Evolutionary conservation across 371 early-diverging fungal genomes (phyloP), one percentile per base, ranked within the genome.

Genomic region (Mortierella sp.): DNA sequence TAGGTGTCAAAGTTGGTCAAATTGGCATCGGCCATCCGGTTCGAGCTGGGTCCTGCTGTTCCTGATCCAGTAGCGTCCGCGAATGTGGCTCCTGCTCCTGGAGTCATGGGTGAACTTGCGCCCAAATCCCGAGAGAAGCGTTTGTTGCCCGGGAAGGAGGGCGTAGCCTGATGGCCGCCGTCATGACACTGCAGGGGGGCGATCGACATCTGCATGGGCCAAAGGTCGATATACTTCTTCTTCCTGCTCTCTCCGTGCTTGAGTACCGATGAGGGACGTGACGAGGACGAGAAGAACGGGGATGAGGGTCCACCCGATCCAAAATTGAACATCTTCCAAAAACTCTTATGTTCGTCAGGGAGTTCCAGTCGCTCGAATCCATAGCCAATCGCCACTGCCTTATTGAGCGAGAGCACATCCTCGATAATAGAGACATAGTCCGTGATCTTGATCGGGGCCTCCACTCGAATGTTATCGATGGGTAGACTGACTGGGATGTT

Each of bases 371-470:
- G 61, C 4, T 84, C 85, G 48, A 92, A 92, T 8, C 90, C 91
- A 47, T 87, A 85, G 0, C 88, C 91, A 19, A 93, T 86, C 4
- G 91, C 93, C 3, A 93, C 88, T 0, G 93, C 91, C 76, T 93
- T 93, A 73, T 89, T 88, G 74, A 92, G 76, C 1, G 86, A 71
- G 53, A 93, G 76, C 4, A 87, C 85, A 66, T 93, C 92, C 68
- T 92, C 93, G 53, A 93, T 91, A 47, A 92, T 91, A 24, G 90
- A 88, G 44, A 92, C 89, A 68, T 92, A 92, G 6, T 91, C 90
- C 1, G 77, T 76, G 16, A 87, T 83, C 37, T 63, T 72, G 71
- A 92, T 90, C 0, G 89, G 87, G 9, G 81, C 69, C 70, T 91
- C 91, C 39, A 87, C 87, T 31, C 86, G 82, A 22, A 89, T 88